Base-by-base conservation (phyloP, 805 yeast species). In the Saturnispora besseyi region DNA sequence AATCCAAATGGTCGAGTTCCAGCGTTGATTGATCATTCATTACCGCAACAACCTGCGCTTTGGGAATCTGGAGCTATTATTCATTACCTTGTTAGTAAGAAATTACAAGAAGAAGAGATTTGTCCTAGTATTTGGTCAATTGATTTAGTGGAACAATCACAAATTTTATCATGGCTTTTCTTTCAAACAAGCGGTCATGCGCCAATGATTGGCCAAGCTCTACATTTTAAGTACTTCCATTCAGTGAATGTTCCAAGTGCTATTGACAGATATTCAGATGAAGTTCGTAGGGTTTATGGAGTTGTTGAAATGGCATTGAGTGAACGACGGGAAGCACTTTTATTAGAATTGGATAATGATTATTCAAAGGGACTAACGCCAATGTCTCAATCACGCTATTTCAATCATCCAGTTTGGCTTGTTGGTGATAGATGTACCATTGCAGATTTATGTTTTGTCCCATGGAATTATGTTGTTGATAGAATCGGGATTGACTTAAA, bases 201-300 rank as follows among this genome's bases (percentile, higher is more conserved):
- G 0, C 96, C 97, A n/a, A 90, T 90, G 96, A 86, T 90, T 59
- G 97, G 97, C 18, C 97, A 90, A 67, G 96, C 97, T 8, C 74
- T 91, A 58, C 97, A 91, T 70, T 91, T 90, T 71, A 76, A 90
- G 61, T 88, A 87, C 64, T 88, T 90, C 73, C 96, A 90, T 64
- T 78, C 90, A 6, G 83, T 83, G 53, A 82, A 82, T 48, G 88
- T 90, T 2, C 88, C 91, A 18, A 78, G 88, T 51, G 96, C 97
- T 0, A 87, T 90, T 21, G 96, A 87, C 58, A 73, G 96, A 61
- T 90, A 89, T 63, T 82, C 87, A 1, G 95, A 86, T 59, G 98
- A 90, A 68, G 96, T 90, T 24, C 75, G 96, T 60, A 73, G 98
- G 55, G 96, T 90, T 8, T 89, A 88, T 59, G 95, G 96, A 3